phyloP scores from a whole-genome alignment of 176 grass and related monocot genomes.

The Avena eriantha region DNA sequence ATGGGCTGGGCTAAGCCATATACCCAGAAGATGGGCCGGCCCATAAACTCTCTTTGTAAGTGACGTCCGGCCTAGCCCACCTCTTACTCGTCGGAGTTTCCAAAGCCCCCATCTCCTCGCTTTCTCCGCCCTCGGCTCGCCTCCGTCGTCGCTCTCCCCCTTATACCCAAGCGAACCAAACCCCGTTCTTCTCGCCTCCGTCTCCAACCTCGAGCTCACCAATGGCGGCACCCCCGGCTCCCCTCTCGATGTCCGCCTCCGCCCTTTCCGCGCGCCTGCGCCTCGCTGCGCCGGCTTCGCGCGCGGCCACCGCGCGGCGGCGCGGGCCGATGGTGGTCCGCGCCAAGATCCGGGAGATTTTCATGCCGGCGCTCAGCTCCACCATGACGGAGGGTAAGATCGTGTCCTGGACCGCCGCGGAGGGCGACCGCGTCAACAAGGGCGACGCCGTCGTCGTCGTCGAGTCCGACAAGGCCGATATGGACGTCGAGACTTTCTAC shows the following conservation, averaged over 20 bases:
- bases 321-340: slow-evolving; percentile 58
- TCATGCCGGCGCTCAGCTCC: slow-evolving; percentile 98
- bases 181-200: not conserved
- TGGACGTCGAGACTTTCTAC: slow-evolving; percentile 98
- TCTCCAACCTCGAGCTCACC: slow-evolving; percentile 25
- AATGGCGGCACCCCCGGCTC: slow-evolving; percentile 50
- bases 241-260: slow-evolving; percentile 52
- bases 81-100: slow-evolving; percentile 39
- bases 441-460: slow-evolving; percentile 94
- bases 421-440: slow-evolving; percentile 90
- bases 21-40: too few species aligned
- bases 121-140: slow-evolving; percentile 51
- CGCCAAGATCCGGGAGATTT: slow-evolving; percentile 99
- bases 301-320: not conserved
- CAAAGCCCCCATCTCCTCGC: slow-evolving; percentile 43
- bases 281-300: not conserved
- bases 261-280: slow-evolving; percentile 37
- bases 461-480: slow-evolving; percentile 98
- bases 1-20: too few species aligned
- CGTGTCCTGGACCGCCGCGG: slow-evolving; percentile 75
- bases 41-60: not conserved
- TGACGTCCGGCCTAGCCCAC: slow-evolving; percentile 9
- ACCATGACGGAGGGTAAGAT: slow-evolving; percentile 99
- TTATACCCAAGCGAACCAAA: slow-evolving; percentile 44
- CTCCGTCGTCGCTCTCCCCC: not conserved